Evolutionary conservation across 805 yeast species (phyloP), one percentile per base, ranked within the genome.

Genomic region (Huiozyma naganishii): DNA sequence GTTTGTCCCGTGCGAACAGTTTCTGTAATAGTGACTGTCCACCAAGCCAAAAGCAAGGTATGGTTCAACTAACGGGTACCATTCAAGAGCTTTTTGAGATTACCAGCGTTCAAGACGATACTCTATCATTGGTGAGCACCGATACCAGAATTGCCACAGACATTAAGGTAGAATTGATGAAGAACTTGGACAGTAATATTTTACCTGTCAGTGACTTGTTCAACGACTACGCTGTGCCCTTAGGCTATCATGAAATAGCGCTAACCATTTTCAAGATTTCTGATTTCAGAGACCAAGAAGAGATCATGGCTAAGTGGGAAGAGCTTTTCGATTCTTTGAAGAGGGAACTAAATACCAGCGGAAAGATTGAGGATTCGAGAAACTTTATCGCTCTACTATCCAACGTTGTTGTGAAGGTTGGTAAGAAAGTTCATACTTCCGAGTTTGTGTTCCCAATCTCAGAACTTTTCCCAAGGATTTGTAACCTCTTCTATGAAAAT

Each of bases 1-100:
- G 75, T 58, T 69, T 92, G 43, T 85, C 97, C 1, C 74, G 97
- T 52, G 97, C 97, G 1, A 83, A 83, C 61, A 95, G 95, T 3
- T 88, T 86, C 67, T 83, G 95, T 61, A 85, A 86, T 57, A 83
- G 95, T 61, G 79, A 75, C 38, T 78, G 88, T 48, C 83, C 90
- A 27, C 85, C 90, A 29, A 75, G 72, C 46, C 72, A 80, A 55
- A 74, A 90, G 52, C 94, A 84, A 54, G 78, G 79, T 48, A 80
- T 87, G 74, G 76, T 80, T 29, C 79, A 77, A 53, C 67, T 90
- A 45, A 72, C 86, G 1, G 69, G 78, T 8, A 69, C 74, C 52
- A 82, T 89, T 34, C 82, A 79, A 51, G 95, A 88, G 55, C 74
- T 84, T 41, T 76, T 88, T 54, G 92, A 84, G 37, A 92, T 90